Base-by-base conservation (phyloP, 257 asterid genomes). In the Leptodermis oblonga region DNA sequence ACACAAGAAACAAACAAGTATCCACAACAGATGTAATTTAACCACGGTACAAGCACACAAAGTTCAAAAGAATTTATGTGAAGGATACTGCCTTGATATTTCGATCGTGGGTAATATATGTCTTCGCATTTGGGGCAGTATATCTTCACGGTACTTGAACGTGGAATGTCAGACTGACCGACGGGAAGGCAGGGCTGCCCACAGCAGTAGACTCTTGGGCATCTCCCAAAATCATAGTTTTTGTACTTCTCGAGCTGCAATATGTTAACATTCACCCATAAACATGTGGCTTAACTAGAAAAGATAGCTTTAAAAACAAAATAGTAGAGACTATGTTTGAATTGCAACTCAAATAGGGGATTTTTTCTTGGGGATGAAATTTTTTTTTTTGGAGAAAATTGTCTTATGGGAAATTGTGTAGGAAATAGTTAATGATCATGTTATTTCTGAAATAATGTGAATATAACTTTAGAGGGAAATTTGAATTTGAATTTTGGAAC, bases 1-100 rank as follows among this genome's bases (percentile, higher is more conserved):
- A 12, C 51, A 30, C n/a, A 56, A 59, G 39, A 69, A 9, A 5
- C 46, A 52, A 15, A 17, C 46, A 25, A 43, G 74, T 64, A 73
- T 39, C 71, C 30, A 22, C 67, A 65, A 43, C 33, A 20, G 52
- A 61, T 55, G 12, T 36, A 2, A 77, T 17, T 71, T 60, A 73
- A 73, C 66, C 11, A 59, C 70, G 70, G 70, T 22, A 49, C 34
- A 55, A 41, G 63, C 73, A 30, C 15, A 78, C 74, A 77, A 65
- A 1, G 39, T 41, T 43, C 25, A 17, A 69, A 69, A 75, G n/a
- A 41, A 53, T 62, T 48, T 20, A 72, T 28, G 23, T 71, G 52
- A 87, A 89, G 98, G 98, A 92, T 92, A 90, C 98, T 90, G 92
- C 98, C 97, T 84, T 92, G 98, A 83, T 92, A 90, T 75, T 92